Percentiles rank a stretch among this genome's conserved stretches.
Evolutionary conservation across 2,329 filamentous ascomycete genomes (phyloP).

Genomic region (Ophiocordyceps camponoti-rufipedis): DNA sequence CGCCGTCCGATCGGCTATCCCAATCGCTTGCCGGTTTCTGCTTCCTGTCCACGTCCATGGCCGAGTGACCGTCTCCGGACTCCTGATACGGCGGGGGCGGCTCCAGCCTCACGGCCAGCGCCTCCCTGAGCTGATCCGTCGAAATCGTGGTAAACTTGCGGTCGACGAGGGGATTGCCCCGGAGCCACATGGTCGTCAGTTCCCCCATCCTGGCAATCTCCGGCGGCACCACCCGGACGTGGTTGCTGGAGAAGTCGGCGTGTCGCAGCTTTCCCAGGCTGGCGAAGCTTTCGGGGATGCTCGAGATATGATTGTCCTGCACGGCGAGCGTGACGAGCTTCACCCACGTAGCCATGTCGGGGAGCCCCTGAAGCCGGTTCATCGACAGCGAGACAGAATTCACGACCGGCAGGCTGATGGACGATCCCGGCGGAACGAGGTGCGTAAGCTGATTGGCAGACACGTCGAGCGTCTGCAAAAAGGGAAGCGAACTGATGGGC

Average conservation of each 20-base stretch:
- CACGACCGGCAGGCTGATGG: slow-evolving; percentile 49
- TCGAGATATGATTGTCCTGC: slow-evolving; percentile 63
- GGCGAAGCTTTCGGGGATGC: slow-evolving; percentile 60
- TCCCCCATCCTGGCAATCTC: slow-evolving; percentile 65
- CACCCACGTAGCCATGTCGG: slow-evolving; percentile 56
- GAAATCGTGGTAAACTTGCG: slow-evolving; percentile 69
- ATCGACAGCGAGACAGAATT: slow-evolving; percentile 60
- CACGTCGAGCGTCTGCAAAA: slow-evolving; percentile 60
- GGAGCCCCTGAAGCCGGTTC: slow-evolving; percentile 59
- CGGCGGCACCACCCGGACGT: slow-evolving; percentile 57
- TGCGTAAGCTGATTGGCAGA: slow-evolving; percentile 55
- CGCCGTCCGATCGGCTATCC: slow-evolving; percentile 30
- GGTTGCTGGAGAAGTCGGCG: slow-evolving; percentile 72
- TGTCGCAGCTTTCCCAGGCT: slow-evolving; percentile 49
- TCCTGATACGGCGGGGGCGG: slow-evolving; percentile 28
- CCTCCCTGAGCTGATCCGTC: slow-evolving; percentile 64
- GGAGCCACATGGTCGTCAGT: slow-evolving; percentile 56
- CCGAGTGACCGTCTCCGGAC: slow-evolving; percentile 5
- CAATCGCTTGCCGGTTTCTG: neutral
- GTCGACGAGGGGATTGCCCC: slow-evolving; percentile 80
- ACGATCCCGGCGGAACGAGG: slow-evolving; percentile 22
- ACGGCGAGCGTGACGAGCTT: slow-evolving; percentile 55
- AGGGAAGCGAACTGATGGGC: slow-evolving; percentile 35
- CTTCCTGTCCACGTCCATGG: slow-evolving; percentile 6
- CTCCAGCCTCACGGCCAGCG: slow-evolving; percentile 47